Percentiles rank a stretch among this genome's conserved stretches.
Evolutionary conservation across 306 rosid species (phyloP).

Genomic region (Malus domestica): DNA sequence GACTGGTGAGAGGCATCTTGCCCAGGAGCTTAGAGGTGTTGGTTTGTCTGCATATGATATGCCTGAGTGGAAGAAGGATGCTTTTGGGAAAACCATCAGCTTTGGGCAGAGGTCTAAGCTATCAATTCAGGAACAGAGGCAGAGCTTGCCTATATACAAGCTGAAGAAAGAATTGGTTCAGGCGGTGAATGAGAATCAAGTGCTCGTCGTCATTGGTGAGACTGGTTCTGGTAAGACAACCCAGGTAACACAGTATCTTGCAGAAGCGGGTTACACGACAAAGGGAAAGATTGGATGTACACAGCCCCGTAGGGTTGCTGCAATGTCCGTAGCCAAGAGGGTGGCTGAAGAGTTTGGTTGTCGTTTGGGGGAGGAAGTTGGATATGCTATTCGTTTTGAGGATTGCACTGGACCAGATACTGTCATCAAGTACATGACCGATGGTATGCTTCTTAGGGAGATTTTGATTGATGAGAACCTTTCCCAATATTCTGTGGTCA

Average conservation of each 20-base stretch:
- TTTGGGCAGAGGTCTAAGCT: constrained; percentile 69
- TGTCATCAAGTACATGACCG: not conserved
- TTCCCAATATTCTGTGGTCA: not conserved
- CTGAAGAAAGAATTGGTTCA: not conserved
- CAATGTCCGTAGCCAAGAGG: not conserved
- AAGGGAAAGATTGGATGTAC: not conserved
- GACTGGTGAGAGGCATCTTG: not conserved
- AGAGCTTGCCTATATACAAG: not conserved
- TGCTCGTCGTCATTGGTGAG: not conserved
- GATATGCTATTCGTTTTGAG: not conserved
- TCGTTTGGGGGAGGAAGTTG: not conserved
- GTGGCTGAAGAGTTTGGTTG: not conserved
- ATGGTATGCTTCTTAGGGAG: not conserved
- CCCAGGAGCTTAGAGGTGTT: not conserved
- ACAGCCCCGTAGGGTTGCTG: not conserved
- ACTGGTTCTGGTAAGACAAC: not conserved
- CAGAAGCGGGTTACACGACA: not conserved
- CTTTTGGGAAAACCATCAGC: not conserved
- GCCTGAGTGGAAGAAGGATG: constrained; percentile 2
- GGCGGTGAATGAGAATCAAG: not conserved
- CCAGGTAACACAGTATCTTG: not conserved
- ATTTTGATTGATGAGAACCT: not conserved
- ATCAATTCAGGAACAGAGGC: not conserved
- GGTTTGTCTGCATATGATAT: not conserved
- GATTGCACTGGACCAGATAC: constrained; percentile 1